Percentiles rank a stretch among this genome's conserved stretches.
phyloP scores from a whole-genome alignment of 164 flowering plant species.

The Kingdonia uniflora region DNA sequence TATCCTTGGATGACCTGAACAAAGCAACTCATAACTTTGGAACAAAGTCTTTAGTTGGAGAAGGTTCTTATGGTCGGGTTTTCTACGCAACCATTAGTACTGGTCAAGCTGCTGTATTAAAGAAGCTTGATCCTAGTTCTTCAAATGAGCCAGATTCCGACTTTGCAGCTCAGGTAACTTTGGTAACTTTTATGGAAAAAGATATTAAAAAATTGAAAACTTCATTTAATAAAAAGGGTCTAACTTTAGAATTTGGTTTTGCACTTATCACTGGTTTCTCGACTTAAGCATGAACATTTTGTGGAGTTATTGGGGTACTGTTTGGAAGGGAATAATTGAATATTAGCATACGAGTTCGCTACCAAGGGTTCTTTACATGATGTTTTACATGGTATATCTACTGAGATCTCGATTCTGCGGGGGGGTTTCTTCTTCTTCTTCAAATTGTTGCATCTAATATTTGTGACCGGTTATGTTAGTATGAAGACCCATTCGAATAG shows the following conservation, averaged over 20 bases:
- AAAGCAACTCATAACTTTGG: constrained; percentile 88
- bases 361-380: constrained; percentile 96
- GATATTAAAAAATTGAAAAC: not conserved
- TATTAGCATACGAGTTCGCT: constrained; percentile 83
- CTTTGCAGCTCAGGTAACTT: constrained; percentile 18
- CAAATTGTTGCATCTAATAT: not conserved
- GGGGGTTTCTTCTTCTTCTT: too few species aligned
- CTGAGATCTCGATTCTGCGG: too few species aligned
- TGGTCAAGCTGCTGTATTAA: constrained; percentile 71
- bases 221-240: not conserved
- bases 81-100: constrained; percentile 52
- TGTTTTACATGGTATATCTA: constrained; percentile 65
- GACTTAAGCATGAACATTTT: constrained; percentile 72
- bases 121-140: constrained; percentile 61
- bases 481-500: too few species aligned
- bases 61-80: constrained; percentile 96
- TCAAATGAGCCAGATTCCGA: constrained; percentile 80
- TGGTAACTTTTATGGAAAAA: not conserved
- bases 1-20: constrained; percentile 71
- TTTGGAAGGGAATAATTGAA: constrained; percentile 76
- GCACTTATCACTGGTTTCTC: constrained; percentile 69
- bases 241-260: constrained; percentile 6
- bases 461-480: too few species aligned
- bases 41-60: constrained; percentile 83
- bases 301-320: constrained; percentile 89